Percentiles rank a stretch among this genome's conserved stretches.
phyloP scores from a whole-genome alignment of 768 basidiomycete genomes.

The Harrya chromipes region DNA sequence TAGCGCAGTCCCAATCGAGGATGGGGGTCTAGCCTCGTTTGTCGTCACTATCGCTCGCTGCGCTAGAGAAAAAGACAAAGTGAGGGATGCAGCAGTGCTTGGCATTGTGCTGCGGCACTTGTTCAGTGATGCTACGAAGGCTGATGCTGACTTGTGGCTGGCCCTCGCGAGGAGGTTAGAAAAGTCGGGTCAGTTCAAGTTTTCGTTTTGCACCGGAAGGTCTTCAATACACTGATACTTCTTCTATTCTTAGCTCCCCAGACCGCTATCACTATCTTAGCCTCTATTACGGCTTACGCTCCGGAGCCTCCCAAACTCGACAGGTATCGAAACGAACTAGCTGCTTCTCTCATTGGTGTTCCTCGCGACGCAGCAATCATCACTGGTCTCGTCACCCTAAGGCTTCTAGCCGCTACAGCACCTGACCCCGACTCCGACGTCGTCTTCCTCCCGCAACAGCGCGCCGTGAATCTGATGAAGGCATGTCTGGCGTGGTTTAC shows the following conservation, averaged over 20 bases:
- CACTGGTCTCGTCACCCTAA: slow-evolving; percentile 65
- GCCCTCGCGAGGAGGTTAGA: slow-evolving; percentile 62
- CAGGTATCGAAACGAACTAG: slow-evolving; percentile 86
- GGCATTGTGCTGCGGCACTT: slow-evolving; percentile 56
- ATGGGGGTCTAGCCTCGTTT: slow-evolving; percentile 28
- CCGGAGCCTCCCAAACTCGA: slow-evolving; percentile 72
- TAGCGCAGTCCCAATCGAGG: slow-evolving; percentile 13
- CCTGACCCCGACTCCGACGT: slow-evolving; percentile 78
- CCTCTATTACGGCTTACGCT: slow-evolving; percentile 56
- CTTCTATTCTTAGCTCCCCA: slow-evolving; percentile 53
- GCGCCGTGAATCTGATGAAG: slow-evolving; percentile 86
- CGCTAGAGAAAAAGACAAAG: slow-evolving; percentile 39
- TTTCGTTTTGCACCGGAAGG: neutral
- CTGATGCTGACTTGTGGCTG: slow-evolving; percentile 79
- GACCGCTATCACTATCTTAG: slow-evolving; percentile 62
- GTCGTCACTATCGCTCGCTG: slow-evolving; percentile 31
- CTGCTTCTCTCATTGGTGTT: slow-evolving; percentile 73
- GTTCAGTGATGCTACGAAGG: slow-evolving; percentile 53
- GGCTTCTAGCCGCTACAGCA: slow-evolving; percentile 67
- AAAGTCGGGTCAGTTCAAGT: slow-evolving; percentile 47
- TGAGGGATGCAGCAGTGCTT: slow-evolving; percentile 59
- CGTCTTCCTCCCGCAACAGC: slow-evolving; percentile 77
- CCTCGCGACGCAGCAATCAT: slow-evolving; percentile 58
- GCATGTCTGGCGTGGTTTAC: slow-evolving; percentile 81
- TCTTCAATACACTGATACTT: neutral